These are phyloP conservation scores for Botrytis galanthina DNA, from an alignment of 2,329 filamentous ascomycete genomes.

Conservation along the genomic window DNA sequence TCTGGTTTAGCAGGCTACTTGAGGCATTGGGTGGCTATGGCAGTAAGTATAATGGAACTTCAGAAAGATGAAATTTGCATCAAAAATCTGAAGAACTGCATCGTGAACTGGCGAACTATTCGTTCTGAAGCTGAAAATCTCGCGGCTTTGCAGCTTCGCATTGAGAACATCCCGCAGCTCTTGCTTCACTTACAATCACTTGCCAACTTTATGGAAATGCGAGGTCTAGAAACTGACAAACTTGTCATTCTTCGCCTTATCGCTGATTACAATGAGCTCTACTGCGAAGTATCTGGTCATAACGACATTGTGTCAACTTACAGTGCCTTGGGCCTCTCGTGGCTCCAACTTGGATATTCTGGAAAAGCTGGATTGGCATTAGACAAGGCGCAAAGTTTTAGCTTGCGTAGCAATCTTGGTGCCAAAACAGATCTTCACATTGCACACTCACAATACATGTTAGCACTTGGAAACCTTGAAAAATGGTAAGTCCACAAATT, in stretches of 20 bases:
- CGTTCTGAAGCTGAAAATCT: constrained; percentile 45
- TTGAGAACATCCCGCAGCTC: constrained; percentile 52
- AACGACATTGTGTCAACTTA: constrained; percentile 43
- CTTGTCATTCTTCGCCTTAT: constrained; percentile 50
- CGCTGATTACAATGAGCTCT: constrained; percentile 47
- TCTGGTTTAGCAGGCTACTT: constrained; percentile 30
- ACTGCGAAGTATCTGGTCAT: constrained; percentile 41
- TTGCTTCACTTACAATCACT: constrained; percentile 51
- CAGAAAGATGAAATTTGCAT: constrained; percentile 31
- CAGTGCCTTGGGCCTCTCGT: constrained; percentile 49
- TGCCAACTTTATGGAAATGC: constrained; percentile 56
- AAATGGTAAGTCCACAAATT: constrained; percentile 51
- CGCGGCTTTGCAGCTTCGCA: constrained; percentile 42
- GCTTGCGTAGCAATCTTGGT: constrained; percentile 43
- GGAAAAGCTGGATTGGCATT: constrained; percentile 58
- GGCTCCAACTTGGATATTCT: constrained; percentile 58
- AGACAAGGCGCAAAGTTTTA: constrained; percentile 53
- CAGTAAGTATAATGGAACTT: constrained; percentile 33
- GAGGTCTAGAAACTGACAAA: constrained; percentile 51
- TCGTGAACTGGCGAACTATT: constrained; percentile 41
- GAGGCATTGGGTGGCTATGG: constrained; percentile 32
- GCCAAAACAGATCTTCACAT: constrained; percentile 60
- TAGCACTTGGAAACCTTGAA: constrained; percentile 63
- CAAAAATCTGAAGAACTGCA: constrained; percentile 28
- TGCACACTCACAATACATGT: constrained; percentile 70